These are phyloP conservation scores for Camellia sinensis DNA, from an alignment of 148 eudicot genomes.

Conservation along the genomic window DNA sequence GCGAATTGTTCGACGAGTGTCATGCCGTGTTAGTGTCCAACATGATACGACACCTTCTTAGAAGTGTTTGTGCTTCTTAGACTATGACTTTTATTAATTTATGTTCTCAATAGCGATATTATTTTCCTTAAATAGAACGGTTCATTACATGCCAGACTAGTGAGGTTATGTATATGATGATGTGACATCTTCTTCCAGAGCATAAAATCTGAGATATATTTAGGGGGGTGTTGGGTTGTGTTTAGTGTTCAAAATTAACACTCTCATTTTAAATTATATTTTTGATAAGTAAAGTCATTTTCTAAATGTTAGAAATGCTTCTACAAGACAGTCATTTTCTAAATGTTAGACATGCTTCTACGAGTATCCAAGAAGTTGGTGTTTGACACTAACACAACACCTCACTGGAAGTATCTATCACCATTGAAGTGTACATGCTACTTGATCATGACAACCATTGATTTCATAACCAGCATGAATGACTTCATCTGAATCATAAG, in stretches of 20 bases:
- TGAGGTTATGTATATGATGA: neutral
- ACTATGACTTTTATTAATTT: no score
- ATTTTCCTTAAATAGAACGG: neutral
- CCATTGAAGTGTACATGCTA: neutral
- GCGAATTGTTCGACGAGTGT: no score
- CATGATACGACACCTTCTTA: no score
- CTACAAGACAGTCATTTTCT: no score
- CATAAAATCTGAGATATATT: neutral
- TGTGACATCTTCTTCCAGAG: neutral
- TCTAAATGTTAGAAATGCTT: no score
- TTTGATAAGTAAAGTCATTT: no score
- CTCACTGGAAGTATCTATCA: neutral
- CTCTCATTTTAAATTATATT: no score
- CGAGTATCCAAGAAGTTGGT: neutral
- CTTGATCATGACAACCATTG: neutral
- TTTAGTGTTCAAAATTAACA: no score
- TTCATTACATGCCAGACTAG: neutral
- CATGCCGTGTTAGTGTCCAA: no score
- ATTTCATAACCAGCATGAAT: neutral
- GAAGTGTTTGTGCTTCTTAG: no score
- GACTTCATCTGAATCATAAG: neutral
- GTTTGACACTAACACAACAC: neutral
- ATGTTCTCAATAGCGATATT: neutral
- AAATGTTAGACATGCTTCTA: neutral
- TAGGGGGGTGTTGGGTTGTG: neutral